Percentiles rank a stretch among this genome's conserved stretches.
Conservation (phyloP, 768 basidiomycete genomes). For the Tremella mesenterica region DNA sequence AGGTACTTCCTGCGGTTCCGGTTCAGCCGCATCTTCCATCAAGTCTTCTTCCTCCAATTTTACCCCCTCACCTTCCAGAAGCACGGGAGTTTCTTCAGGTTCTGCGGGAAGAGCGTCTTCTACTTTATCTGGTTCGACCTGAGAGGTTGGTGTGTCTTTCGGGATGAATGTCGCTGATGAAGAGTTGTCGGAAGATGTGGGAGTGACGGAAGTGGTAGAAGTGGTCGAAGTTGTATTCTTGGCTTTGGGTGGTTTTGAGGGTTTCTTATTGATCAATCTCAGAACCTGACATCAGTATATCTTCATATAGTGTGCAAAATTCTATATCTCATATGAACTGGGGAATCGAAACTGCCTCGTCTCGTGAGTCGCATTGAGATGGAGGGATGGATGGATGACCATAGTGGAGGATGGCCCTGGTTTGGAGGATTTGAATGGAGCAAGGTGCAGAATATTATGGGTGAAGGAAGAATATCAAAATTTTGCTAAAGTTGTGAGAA, state of each 20-base stretch:
- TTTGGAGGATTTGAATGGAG: too few species aligned
- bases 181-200: slow-evolving; percentile 7
- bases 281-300: slow-evolving; percentile 20
- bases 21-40: neutral
- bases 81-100: neutral
- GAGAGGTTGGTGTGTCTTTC: neutral
- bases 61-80: slow-evolving; percentile 3
- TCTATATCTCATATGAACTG: too few species aligned
- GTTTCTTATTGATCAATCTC: slow-evolving; percentile 26
- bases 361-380: too few species aligned
- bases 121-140: neutral
- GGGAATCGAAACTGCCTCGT: too few species aligned
- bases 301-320: neutral
- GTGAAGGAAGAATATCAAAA: too few species aligned
- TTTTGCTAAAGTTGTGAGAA: too few species aligned
- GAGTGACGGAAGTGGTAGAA: neutral
- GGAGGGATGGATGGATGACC: too few species aligned
- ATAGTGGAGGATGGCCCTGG: too few species aligned
- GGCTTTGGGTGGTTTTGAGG: slow-evolving; percentile 23
- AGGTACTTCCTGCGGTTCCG: neutral
- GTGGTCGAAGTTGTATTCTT: slow-evolving; percentile 12
- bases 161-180: neutral
- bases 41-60: neutral
- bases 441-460: too few species aligned
- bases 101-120: neutral